Evolutionary conservation across 2,329 filamentous ascomycete genomes (phyloP).

Genomic region (Phaeosphaeriaceae sp.): DNA sequence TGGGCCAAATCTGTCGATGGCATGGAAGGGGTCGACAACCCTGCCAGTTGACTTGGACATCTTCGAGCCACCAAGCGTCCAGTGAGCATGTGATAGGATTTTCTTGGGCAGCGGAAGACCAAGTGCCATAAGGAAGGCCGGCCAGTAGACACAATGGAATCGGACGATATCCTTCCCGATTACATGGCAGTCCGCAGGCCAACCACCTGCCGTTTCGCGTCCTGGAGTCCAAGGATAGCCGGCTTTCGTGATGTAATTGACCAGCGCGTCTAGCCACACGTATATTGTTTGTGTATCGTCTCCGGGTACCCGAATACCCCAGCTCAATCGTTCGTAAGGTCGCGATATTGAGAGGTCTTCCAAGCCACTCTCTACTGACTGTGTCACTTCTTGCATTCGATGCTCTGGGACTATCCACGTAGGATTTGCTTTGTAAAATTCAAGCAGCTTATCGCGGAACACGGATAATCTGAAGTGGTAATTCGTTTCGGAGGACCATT

Average conservation of each 20-base stretch:
- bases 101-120: slow-evolving; percentile 78
- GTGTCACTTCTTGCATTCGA: slow-evolving; percentile 79
- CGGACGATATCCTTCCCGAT: slow-evolving; percentile 95
- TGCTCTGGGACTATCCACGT: slow-evolving; percentile 75
- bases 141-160: slow-evolving; percentile 99
- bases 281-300: slow-evolving; percentile 91
- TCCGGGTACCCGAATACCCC: slow-evolving; percentile 89
- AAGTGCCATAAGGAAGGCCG: slow-evolving; percentile 89
- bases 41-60: slow-evolving; percentile 98
- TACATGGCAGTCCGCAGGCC: slow-evolving; percentile 91
- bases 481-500: slow-evolving; percentile 92
- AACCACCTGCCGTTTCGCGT: slow-evolving; percentile 68
- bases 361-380: slow-evolving; percentile 78
- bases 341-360: slow-evolving; percentile 90
- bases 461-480: slow-evolving; percentile 93
- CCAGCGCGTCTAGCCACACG: slow-evolving; percentile 94
- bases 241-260: slow-evolving; percentile 90
- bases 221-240: slow-evolving; percentile 83
- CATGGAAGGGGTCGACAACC: slow-evolving; percentile 92
- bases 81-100: slow-evolving; percentile 90
- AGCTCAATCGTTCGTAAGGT: slow-evolving; percentile 76
- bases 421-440: slow-evolving; percentile 80
- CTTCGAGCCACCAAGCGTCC: slow-evolving; percentile 89
- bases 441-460: slow-evolving; percentile 77
- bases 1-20: slow-evolving; percentile 84